phyloP scores from a whole-genome alignment of 2,329 filamentous ascomycete genomes.

The Alternaria viburni region DNA sequence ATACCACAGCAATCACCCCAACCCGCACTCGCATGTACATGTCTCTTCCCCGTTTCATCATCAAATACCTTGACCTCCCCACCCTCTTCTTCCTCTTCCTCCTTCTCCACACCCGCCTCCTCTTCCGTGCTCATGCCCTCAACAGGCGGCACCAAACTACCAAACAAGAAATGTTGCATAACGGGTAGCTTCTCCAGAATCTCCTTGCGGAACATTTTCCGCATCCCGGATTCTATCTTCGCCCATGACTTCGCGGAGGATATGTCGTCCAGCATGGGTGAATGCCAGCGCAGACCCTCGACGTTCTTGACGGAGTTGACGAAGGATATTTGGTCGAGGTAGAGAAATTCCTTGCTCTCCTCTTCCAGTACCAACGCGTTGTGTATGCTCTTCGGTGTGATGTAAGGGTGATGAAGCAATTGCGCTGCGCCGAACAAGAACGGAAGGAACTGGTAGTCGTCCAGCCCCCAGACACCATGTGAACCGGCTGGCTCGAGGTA shows the following conservation, averaged over 20 bases:
- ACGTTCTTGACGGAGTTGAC: conserved; percentile 97
- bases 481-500: conserved; percentile 81
- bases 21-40: conserved; percentile 69
- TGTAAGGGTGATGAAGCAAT: conserved; percentile 69
- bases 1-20: conserved; percentile 99
- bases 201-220: conserved; percentile 94
- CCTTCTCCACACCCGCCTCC: conserved; percentile 55
- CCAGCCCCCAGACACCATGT: conserved; percentile 60
- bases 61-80: conserved; percentile 63
- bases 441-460: conserved; percentile 61
- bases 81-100: conserved; percentile 52
- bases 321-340: conserved; percentile 90
- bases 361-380: conserved; percentile 88
- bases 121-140: conserved; percentile 77
- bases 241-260: conserved; percentile 85
- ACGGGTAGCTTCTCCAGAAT: conserved; percentile 92
- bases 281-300: conserved; percentile 93
- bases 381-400: conserved; percentile 71
- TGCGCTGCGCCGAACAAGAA: conserved; percentile 59
- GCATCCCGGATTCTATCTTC: conserved; percentile 95
- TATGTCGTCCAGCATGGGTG: conserved; percentile 98
- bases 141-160: conserved; percentile 78
- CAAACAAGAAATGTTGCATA: conserved; percentile 98
- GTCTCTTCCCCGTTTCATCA: conserved; percentile 69
- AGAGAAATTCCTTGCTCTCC: conserved; percentile 81